phyloP scores from a whole-genome alignment of 1,139 yeast species.

The Candida sanyaensis region DNA sequence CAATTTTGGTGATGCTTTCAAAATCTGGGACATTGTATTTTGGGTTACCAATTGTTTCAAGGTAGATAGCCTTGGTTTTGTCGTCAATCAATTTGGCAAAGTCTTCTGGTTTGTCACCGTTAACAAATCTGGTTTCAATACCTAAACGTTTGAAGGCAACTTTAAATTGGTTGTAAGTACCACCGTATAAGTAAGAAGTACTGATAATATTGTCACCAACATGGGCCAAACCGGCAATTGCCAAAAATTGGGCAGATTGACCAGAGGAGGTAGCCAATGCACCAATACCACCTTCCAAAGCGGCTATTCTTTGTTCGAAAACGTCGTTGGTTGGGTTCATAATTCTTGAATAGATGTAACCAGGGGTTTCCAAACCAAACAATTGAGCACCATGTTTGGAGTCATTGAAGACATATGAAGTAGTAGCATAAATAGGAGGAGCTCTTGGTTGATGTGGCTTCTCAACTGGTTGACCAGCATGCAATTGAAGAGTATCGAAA shows the following conservation, averaged over 20 bases:
- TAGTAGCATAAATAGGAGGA: constrained; percentile 86
- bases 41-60: constrained; percentile 95
- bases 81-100: constrained; percentile 75
- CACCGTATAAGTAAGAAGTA: constrained; percentile 90
- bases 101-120: constrained; percentile 72
- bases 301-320: constrained; percentile 89
- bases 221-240: constrained; percentile 82
- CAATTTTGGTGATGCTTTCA: constrained; percentile 70
- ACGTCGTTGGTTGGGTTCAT: constrained; percentile 92
- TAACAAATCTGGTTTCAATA: constrained; percentile 78
- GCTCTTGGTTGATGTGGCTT: constrained; percentile 76
- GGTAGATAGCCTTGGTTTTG: constrained; percentile 84
- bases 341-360: constrained; percentile 85
- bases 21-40: constrained; percentile 92
- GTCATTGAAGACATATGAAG: constrained; percentile 83
- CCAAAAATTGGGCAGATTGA: constrained; percentile 91
- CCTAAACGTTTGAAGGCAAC: constrained; percentile 89
- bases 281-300: constrained; percentile 88
- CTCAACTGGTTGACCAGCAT: constrained; percentile 81
- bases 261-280: constrained; percentile 94
- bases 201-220: constrained; percentile 88
- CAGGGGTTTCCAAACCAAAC: constrained; percentile 80
- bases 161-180: constrained; percentile 93
- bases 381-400: constrained; percentile 91
- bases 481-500: constrained; percentile 90